Percentiles rank a stretch among this genome's conserved stretches.
These are phyloP conservation scores for Fusarium odoratissimum DNA, from an alignment of 2,329 filamentous ascomycete genomes.

Conservation along the genomic window DNA sequence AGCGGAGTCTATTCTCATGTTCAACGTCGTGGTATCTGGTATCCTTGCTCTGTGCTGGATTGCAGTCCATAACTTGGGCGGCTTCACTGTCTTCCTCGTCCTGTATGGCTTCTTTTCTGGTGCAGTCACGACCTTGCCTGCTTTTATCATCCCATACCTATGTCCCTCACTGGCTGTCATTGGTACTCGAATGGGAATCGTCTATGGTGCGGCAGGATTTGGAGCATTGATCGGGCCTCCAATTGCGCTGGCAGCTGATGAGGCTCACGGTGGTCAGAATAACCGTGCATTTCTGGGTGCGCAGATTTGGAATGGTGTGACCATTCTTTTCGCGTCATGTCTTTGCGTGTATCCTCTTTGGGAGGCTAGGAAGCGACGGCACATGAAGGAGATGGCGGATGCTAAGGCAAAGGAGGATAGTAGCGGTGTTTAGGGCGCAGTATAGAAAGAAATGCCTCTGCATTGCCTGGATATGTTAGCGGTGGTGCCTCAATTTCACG, in stretches of 20 bases:
- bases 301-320: neutral
- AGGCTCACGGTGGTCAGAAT: neutral
- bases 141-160: neutral
- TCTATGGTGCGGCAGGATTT: neutral
- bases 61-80: neutral
- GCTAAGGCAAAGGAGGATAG: neutral
- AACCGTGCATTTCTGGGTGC: neutral
- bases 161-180: neutral
- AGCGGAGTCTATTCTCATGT: neutral
- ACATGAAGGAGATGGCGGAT: neutral
- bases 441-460: neutral
- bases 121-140: neutral
- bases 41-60: neutral
- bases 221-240: neutral
- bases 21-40: neutral
- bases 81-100: neutral
- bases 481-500: too few species aligned
- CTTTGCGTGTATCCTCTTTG: neutral
- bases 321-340: neutral
- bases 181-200: neutral
- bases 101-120: neutral
- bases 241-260: neutral
- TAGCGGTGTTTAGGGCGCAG: neutral
- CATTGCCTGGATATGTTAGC: neutral
- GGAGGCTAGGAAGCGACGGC: neutral